Evolutionary conservation across 2,329 filamentous ascomycete species (phyloP), one percentile per base, ranked within the genome.

Genomic region (Dryadomyces sulphureus): DNA sequence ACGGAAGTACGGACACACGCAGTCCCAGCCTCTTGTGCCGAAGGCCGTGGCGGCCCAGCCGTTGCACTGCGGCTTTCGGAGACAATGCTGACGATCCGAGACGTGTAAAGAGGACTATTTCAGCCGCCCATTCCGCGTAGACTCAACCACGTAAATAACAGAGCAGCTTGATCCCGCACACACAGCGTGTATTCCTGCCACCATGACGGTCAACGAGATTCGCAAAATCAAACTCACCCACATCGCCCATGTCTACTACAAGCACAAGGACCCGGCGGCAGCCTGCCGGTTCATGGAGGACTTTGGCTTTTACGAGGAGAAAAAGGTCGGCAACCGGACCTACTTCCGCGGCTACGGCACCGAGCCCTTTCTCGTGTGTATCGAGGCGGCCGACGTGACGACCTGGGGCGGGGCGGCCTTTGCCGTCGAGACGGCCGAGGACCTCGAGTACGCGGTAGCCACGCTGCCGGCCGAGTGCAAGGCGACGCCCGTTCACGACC

Each of bases 271-370:
- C 53, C 59, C 69, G n/a, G 60, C 60, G 3, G 55, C 57, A 11
- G 66, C 66, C 6, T 57, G 58, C 45, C 46, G 58, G 24, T 73
- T 72, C 55, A 56, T 67, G n/a, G 50, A 59, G 4, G 68, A 72
- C 57, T 73, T 73, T 51, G 69, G 69, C 49, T 68, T 72, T 55
- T 57, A 54, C 35, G 61, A 66, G 52, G 55, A 57, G 9, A 60
- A 62, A 49, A 57, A 56, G 45, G 52, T 57, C 2, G 65, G 62
- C 24, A 60, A 67, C 40, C 66, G 61, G 47, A 70, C 73, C 27
- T 81, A 73, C 62, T 79, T 70, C 57, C 69, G 73, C 36, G 77
- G 77, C 17, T 80, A 79, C 54, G 75, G 77, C 14, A 61, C 60
- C 7, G 75, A 80, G 52, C 74, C 75, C 12, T 79, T 75, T 56